These are phyloP conservation scores for Penicillium daleae DNA, from an alignment of 495 filamentous ascomycete species.

Conservation along the genomic window DNA sequence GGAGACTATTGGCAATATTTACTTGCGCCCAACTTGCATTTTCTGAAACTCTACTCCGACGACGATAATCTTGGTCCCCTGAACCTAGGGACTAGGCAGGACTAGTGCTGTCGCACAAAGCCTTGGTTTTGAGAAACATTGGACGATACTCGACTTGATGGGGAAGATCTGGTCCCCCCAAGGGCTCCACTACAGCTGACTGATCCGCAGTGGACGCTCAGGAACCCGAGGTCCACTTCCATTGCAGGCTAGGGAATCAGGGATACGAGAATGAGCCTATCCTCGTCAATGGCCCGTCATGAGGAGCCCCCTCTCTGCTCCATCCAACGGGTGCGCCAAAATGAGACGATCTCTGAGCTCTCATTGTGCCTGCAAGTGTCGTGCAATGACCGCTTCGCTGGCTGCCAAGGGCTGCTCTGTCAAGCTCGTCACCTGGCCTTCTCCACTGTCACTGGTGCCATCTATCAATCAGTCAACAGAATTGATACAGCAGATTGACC, in stretches of 20 bases:
- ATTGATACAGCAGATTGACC: background rate
- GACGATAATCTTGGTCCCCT: background rate
- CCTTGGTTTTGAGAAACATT: background rate
- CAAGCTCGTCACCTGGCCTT: background rate
- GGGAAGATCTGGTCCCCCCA: background rate
- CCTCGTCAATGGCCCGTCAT: background rate
- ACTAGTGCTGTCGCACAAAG: background rate
- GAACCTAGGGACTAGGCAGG: background rate
- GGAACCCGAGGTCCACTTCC: constrained; percentile 6
- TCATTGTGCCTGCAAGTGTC: background rate
- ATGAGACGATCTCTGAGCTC: constrained; percentile 2
- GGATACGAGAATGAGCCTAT: background rate
- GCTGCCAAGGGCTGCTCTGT: background rate
- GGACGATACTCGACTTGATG: background rate
- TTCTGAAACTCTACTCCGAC: constrained; percentile 7
- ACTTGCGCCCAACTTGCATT: background rate
- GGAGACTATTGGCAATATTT: constrained; percentile 17
- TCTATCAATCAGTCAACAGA: background rate
- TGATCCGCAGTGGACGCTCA: constrained; percentile 2
- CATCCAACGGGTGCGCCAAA: background rate
- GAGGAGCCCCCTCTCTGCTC: background rate
- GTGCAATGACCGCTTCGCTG: background rate
- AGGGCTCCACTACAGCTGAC: constrained; percentile 1
- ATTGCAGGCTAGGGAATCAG: background rate
- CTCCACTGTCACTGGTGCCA: background rate